phyloP scores from a whole-genome alignment of 176 grass and related monocot genomes.

The Carex parvula region DNA sequence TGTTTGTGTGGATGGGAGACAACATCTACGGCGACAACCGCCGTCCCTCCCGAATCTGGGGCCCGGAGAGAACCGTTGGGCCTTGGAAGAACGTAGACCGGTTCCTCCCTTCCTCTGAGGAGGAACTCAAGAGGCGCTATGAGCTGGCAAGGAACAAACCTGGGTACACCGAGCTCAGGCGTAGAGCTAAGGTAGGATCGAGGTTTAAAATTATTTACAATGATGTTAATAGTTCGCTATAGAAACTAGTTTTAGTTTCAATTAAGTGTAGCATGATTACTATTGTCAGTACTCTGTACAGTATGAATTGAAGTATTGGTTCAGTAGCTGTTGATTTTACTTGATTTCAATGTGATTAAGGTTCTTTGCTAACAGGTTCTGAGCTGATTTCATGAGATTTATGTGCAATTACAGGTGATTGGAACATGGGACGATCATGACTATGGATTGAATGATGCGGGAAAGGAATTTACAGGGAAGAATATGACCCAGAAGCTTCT shows the following conservation, averaged over 20 bases:
- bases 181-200: constrained; percentile 13
- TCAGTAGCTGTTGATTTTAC: neutral
- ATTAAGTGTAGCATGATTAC: neutral
- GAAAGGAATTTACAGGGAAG: constrained; percentile 72
- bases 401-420: constrained; percentile 40
- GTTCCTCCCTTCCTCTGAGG: constrained; percentile 67
- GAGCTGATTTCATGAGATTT: neutral
- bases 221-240: neutral
- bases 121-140: constrained; percentile 70
- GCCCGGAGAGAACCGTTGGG: constrained; percentile 64
- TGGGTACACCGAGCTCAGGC: constrained; percentile 63
- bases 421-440: constrained; percentile 99
- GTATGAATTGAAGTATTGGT: neutral
- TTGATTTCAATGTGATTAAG: neutral
- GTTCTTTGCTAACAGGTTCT: neutral
- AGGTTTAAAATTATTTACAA: neutral
- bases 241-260: neutral
- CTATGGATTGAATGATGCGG: constrained; percentile 98
- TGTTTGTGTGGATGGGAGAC: constrained; percentile 95
- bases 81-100: constrained; percentile 75
- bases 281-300: neutral
- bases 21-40: constrained; percentile 95
- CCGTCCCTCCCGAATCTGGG: constrained; percentile 47
- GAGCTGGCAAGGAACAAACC: constrained; percentile 57
- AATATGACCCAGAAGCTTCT: constrained; percentile 60